Base-by-base conservation (phyloP, 2,329 filamentous ascomycete species). In the Fusarium algeriense region DNA sequence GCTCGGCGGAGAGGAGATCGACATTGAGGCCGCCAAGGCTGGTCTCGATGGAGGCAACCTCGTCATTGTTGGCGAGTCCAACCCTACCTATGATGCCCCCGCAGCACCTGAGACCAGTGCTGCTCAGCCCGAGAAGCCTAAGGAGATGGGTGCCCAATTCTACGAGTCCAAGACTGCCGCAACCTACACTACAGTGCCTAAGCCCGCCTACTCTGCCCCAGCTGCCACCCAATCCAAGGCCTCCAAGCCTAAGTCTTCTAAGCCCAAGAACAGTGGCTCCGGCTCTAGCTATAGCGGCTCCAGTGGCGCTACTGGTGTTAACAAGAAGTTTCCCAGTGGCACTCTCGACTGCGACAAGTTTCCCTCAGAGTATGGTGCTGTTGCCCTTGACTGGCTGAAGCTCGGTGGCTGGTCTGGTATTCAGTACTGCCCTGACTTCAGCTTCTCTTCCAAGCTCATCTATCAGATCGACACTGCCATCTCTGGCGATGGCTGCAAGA, bases 391-490 rank as follows among this genome's bases (percentile, higher is more conserved):
- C 60, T 95, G 92, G 85, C 86, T 95, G 30, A 85, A 87, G 20
- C 83, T 93, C 11, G 87, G 85, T 67, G 94, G 94, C 70, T 99
- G 91, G 91, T 90, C 89, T 72, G 93, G 94, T 78, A 86, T 98
- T 67, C 94, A 97, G 82, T 85, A 86, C 57, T 82, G 84, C 17
- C 85, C 87, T 59, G 83, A 84, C 67, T 90, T 84, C 78, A 82
- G 79, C n/a, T 63, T 83, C 32, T 81, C 80, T 12, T 84, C 85
- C 49, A 77, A 84, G 17, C 77, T 87, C 40, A 91, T 97, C 78
- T 85, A 83, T 79, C 87, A 88, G 66, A 93, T 95, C 67, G 85
- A 88, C 55, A 90, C 90, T 43, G 89, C 87, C 30, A 81, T 90
- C 49, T 83, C 83, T 20, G 92, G 91, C 19, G 82, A 88, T 19